Evolutionary conservation across 495 filamentous ascomycete species (phyloP), one percentile per base, ranked within the genome.

Genomic region (Penicillium pulvis): DNA sequence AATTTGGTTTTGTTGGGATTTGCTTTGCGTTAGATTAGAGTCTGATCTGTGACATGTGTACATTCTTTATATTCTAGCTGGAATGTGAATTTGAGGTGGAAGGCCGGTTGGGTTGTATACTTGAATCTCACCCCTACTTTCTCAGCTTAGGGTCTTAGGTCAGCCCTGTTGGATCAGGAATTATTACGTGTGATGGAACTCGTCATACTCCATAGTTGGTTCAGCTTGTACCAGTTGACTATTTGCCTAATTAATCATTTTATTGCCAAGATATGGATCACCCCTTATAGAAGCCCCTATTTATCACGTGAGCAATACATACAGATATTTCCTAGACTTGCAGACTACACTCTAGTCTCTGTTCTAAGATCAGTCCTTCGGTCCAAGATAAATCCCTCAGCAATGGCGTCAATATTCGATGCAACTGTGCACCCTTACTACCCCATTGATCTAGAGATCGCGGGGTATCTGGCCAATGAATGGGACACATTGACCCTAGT

Each of bases 381-480:
- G 7, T 36, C 7, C 9, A 14, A 36, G 12, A 3, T 36, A 4
- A 36, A 1, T 23, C 20, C 9, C 33, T 36, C 3, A 36, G 12
- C 10, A 36, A 36, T 36, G 17, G 16, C 46, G 6, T 28, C 28
- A 28, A 49, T 23, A 49, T 1, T 28, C 7, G 11, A 24, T 23
- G 46, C 23, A 31, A 48, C 45, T 51, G 57, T 65, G 16, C 88
- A 93, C 60, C 88, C 90, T 10, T 93, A 91, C 70, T 89, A 88
- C 62, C 90, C 90, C 14, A 60, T 82, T 4, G 82, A 83, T 45
- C 82, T 81, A 12, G 55, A 75, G 17, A 84, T 94, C 47, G 71
- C 78, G 9, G 78, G 72, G 24, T 94, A 90, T 69, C 64, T 77
- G 42, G 76, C 82, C 55, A 90, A 90, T 71, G 73, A 81, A 62